Evolutionary conservation across 768 basidiomycete genomes (phyloP).

Genomic region (Rhizopogon rudus): DNA sequence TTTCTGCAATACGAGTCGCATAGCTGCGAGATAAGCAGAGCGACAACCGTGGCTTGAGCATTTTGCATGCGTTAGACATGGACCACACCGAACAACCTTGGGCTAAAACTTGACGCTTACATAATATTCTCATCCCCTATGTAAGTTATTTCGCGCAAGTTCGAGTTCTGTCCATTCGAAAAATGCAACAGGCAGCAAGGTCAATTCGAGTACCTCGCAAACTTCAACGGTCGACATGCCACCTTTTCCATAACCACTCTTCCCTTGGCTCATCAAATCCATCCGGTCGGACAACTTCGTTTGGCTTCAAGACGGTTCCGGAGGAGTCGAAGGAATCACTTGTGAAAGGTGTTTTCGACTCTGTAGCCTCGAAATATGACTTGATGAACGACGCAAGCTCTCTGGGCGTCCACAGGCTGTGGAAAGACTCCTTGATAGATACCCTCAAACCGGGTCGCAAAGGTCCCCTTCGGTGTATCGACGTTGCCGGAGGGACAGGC

Average conservation of each 20-base stretch:
- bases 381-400: conserved; percentile 99
- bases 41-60: conserved; percentile 18
- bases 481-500: conserved; percentile 96
- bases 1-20: conserved; percentile 34
- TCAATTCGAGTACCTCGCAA: background rate
- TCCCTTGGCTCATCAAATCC: conserved; percentile 6
- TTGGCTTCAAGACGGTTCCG: conserved; percentile 89
- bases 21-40: conserved; percentile 28
- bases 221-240: background rate
- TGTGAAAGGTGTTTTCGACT: conserved; percentile 92
- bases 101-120: background rate
- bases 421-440: conserved; percentile 91
- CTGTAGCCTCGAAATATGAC: conserved; percentile 93
- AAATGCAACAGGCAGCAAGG: background rate
- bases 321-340: conserved; percentile 84
- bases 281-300: conserved; percentile 63
- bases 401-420: conserved; percentile 90
- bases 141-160: too few relatives aligned
- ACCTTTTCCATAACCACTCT: conserved; percentile 16
- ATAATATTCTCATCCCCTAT: background rate
- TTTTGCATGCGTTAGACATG: background rate
- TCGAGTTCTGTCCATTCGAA: background rate
- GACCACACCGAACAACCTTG: too few relatives aligned
- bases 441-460: conserved; percentile 70
- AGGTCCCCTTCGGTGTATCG: conserved; percentile 77